Evolutionary conservation across 345 rosid genomes (phyloP).

Genomic region (Adansonia digitata): DNA sequence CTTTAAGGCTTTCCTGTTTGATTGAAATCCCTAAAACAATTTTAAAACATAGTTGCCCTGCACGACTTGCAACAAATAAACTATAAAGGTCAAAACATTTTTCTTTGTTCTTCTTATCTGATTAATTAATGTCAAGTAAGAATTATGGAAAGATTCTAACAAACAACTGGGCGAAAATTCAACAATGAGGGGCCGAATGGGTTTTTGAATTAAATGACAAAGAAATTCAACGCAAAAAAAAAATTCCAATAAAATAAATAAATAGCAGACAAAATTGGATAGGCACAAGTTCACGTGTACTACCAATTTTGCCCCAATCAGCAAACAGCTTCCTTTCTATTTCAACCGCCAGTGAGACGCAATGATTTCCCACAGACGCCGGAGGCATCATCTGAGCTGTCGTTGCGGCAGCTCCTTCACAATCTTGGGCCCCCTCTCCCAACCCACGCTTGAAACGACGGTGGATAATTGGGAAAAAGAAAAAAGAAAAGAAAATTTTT

Average conservation of each 20-base stretch:
- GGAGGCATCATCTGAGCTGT: constrained; percentile 28
- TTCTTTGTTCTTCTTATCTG: not conserved
- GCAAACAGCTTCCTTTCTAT: not conserved
- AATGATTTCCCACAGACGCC: constrained; percentile 3
- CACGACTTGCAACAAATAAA: not conserved
- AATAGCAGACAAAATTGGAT: not conserved
- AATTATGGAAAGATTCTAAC: not conserved
- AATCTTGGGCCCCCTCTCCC: not conserved
- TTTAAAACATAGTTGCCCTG: not conserved
- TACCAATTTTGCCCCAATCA: not conserved
- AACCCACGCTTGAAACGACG: constrained; percentile 7
- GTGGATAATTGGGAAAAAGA: constrained; percentile 5
- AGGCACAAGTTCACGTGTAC: no score
- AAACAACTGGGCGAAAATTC: not conserved
- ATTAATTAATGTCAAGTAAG: not conserved
- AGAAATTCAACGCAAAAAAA: not conserved
- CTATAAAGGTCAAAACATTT: not conserved
- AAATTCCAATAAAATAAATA: not conserved
- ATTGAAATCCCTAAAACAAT: no score
- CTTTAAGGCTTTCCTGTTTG: no score
- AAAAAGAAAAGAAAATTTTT: not conserved
- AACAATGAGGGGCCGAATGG: not conserved
- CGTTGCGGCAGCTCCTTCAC: constrained; percentile 14
- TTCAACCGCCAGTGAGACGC: not conserved
- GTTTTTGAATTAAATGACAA: not conserved